Evolutionary conservation across 2,329 filamentous ascomycete species (phyloP).

Genomic region (Colletotrichum sp.): DNA sequence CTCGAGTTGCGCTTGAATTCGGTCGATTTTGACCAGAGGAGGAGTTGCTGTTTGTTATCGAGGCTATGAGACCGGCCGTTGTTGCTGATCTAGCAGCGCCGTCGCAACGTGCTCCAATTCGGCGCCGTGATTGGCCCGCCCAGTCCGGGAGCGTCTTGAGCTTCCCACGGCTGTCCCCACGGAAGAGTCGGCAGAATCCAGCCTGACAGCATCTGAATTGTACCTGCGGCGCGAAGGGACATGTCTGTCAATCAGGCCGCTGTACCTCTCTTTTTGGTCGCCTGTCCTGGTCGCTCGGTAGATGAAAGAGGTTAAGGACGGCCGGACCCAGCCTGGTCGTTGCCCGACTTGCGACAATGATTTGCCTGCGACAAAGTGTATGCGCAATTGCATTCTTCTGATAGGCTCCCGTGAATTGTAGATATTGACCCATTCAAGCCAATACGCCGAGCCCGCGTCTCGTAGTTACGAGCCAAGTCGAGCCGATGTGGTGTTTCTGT

Average conservation of each 20-base stretch:
- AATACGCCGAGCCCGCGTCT: background rate
- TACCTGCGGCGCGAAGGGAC: background rate
- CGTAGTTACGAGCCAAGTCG: background rate
- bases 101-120: slow-evolving; percentile 2
- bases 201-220: background rate
- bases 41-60: background rate
- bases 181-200: background rate
- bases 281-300: background rate
- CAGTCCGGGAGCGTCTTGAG: background rate
- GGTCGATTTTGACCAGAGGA: background rate
- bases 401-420: background rate
- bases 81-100: background rate
- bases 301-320: background rate
- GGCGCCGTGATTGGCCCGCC: background rate
- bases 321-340: background rate
- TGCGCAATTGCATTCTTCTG: background rate
- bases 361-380: background rate
- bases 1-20: too few species aligned
- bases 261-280: background rate
- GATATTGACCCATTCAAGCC: background rate
- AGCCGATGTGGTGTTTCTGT: background rate
- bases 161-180: background rate
- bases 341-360: background rate
- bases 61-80: background rate
- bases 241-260: background rate